These are phyloP conservation scores for Monilinia fructicola DNA, from an alignment of 2,329 filamentous ascomycete species.

Conservation along the genomic window DNA sequence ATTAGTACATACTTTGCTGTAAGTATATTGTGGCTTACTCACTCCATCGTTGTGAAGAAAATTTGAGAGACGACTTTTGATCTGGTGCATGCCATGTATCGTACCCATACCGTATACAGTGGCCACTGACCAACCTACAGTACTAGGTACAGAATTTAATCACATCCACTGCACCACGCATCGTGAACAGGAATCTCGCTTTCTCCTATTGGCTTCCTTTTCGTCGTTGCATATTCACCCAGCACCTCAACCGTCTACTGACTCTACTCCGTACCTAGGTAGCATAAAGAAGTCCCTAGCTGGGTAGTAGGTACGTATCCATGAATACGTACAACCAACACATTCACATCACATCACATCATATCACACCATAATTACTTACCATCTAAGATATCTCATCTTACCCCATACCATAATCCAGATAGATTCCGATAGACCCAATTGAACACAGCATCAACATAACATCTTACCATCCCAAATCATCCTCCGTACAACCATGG, in stretches of 20 bases:
- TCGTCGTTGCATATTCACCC: background rate
- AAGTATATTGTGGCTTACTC: too few species aligned
- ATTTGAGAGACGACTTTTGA: too few species aligned
- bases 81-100: too few species aligned
- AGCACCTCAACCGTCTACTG: constrained; percentile 1
- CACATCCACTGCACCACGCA: too few species aligned
- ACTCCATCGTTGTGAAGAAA: too few species aligned
- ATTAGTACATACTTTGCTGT: too few species aligned
- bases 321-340: background rate
- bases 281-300: too few species aligned
- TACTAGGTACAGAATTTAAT: background rate
- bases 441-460: background rate
- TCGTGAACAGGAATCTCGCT: background rate
- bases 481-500: background rate
- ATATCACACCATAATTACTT: background rate
- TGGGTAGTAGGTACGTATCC: too few species aligned
- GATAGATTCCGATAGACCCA: background rate
- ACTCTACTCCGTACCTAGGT: too few species aligned
- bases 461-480: background rate
- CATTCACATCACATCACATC: background rate
- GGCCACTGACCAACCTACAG: too few species aligned
- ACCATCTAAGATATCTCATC: too few species aligned
- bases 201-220: constrained; percentile 2
- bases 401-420: background rate
- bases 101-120: too few species aligned